A percentile compares a stretch with the other conserved stretches of the same genome.
phyloP scores from a whole-genome alignment of 2,329 filamentous ascomycete species.

The Calonectria naviculata region DNA sequence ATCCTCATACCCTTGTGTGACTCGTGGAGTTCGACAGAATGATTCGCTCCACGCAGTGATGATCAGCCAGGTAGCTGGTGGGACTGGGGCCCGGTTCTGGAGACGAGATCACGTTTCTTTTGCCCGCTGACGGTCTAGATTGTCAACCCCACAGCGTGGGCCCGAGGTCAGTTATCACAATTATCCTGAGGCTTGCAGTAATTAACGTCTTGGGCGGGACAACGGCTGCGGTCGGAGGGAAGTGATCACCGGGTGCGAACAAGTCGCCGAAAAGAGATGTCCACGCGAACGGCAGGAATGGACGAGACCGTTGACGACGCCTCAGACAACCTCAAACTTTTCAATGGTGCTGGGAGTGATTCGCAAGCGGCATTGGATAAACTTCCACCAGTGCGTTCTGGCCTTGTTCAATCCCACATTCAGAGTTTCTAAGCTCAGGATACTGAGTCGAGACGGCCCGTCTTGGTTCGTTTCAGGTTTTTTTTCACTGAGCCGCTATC shows the following conservation, averaged over 20 bases:
- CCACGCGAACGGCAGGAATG: constrained; percentile 2
- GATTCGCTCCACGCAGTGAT: neutral
- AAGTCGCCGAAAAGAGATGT: neutral
- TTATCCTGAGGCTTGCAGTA: neutral
- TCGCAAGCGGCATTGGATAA: neutral
- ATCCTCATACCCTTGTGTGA: neutral
- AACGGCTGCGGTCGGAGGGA: neutral
- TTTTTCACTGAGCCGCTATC: neutral
- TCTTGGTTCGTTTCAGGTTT: constrained; percentile 1
- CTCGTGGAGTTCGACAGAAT: neutral
- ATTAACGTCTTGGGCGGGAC: neutral
- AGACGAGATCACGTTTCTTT: constrained; percentile 5
- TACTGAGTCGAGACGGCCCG: neutral
- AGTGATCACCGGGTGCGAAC: neutral
- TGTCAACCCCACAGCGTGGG: neutral
- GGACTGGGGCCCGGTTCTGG: neutral
- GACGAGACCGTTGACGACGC: neutral
- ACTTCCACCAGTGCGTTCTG: neutral
- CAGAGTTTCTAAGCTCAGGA: neutral
- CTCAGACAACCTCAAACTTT: neutral
- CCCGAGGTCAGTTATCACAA: constrained; percentile 2
- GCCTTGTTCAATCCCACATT: neutral
- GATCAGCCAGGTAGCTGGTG: neutral
- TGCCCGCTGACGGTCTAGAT: neutral
- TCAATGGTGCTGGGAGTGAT: neutral